Base-by-base conservation (phyloP, 2,329 filamentous ascomycete species). In the Colletotrichum lupini region DNA sequence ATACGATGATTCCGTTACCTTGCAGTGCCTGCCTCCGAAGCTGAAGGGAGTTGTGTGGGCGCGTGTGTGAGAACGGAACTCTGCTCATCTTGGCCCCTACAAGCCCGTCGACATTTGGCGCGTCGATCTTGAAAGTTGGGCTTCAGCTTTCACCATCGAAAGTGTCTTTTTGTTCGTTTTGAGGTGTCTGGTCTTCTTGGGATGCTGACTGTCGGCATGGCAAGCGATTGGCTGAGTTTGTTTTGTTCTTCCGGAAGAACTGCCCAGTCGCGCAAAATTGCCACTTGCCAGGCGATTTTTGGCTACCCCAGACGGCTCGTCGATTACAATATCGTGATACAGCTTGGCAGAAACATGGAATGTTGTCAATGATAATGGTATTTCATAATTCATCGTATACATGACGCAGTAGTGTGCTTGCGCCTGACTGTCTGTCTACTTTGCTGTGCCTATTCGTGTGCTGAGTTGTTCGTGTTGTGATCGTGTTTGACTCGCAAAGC, bases 311-410 rank as follows among this genome's bases (percentile, higher is more conserved):
- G 9, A 1, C 11, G 3, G 30, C 16, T 24, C 11, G 19, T 35
- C 14, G 22, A 24, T 22, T 12, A 37, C 1, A 22, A 6, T 1
- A 24, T 53, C 1, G 9, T 24, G 5, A 2, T 0, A 11, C 22
- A 2, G 3, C 7, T 24, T 35, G 3, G 28, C 46, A 52, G 5
- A 4, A 7, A 14, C 3, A 11, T 2, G 2, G 0, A 4, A 2
- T 22, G 1, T 5, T 16, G n/a, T n/a, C 7, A 12, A 24, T 4
- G 16, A 32, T 4, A 12, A 5, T 12, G 28, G 12, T 35, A 35
- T 22, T 53, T 52, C 59, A 53, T 63, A 24, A 35, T n/a, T 53
- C n/a, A 63, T 63, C 4, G n/a, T 63, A 16, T 30, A 26, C 46
- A 53, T 53, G 46, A n/a, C 22, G 19, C 60, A 24, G 28, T 14